A percentile compares a stretch with the other conserved stretches of the same genome.
Evolutionary conservation across 495 filamentous ascomycete genomes (phyloP).

Genomic region (Penicillium psychrofluorescens): DNA sequence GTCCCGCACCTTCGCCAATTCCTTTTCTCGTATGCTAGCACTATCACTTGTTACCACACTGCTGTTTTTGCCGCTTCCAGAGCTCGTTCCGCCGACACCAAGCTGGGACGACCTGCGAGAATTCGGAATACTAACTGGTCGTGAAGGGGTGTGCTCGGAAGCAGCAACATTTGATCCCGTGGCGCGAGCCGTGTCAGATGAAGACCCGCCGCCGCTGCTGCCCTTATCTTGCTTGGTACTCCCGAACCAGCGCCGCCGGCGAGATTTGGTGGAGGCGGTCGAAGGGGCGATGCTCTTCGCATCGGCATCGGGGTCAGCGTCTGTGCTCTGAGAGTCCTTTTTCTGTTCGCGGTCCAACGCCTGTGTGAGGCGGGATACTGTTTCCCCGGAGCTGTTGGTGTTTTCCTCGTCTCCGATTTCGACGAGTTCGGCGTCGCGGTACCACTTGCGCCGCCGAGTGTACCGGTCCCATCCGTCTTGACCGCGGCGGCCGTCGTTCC

Average conservation of each 20-base stretch:
- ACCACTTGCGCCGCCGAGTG: conserved; percentile 92
- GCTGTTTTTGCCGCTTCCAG: not conserved
- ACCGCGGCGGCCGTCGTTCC: conserved; percentile 83
- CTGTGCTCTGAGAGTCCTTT: conserved; percentile 11
- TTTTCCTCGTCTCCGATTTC: conserved; percentile 47
- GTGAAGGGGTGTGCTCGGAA: conserved; percentile 14
- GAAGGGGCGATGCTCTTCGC: conserved; percentile 24
- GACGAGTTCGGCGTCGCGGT: conserved; percentile 88
- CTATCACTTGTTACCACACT: conserved; percentile 35
- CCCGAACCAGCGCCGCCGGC: conserved; percentile 38
- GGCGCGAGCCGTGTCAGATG: conserved; percentile 9
- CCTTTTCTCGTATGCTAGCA: conserved; percentile 35
- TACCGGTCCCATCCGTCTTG: conserved; percentile 93
- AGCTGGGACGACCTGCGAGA: conserved; percentile 24
- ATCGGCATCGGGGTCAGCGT: conserved; percentile 17
- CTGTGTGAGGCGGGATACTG: conserved; percentile 25
- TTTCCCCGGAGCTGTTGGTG: conserved; percentile 19
- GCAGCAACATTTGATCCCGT: conserved; percentile 6
- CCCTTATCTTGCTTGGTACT: conserved; percentile 25
- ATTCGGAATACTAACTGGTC: conserved; percentile 27
- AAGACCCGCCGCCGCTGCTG: conserved; percentile 14
- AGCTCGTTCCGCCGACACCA: conserved; percentile 15
- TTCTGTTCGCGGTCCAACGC: conserved; percentile 21
- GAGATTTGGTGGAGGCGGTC: conserved; percentile 21
- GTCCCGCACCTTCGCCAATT: conserved; percentile 45